Evolutionary conservation across 139 green algal genomes (phyloP).

Genomic region (Trebouxia sp.): DNA sequence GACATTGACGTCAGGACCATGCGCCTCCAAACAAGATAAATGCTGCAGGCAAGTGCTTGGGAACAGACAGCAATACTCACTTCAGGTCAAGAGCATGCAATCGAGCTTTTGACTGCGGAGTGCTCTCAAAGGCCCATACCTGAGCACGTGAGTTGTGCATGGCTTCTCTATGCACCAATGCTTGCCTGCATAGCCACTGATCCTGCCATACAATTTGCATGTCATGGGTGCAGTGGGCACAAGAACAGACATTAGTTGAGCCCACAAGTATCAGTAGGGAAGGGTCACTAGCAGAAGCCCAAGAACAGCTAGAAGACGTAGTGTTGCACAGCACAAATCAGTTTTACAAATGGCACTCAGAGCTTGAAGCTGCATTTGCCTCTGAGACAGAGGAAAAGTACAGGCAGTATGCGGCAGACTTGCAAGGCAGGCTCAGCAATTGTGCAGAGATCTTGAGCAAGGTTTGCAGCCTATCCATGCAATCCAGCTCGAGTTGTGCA

Average conservation of each 20-base stretch:
- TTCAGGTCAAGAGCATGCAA: slow-evolving; percentile 51
- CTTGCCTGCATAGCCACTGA: not conserved
- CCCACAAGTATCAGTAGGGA: not conserved
- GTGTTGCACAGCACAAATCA: slow-evolving; percentile 77
- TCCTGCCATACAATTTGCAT: not conserved
- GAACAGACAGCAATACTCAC: slow-evolving; percentile 67
- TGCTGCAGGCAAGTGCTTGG: slow-evolving; percentile 61
- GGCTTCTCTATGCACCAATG: not conserved
- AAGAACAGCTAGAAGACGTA: slow-evolving; percentile 53
- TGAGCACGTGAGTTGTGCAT: slow-evolving; percentile 52
- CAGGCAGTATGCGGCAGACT: slow-evolving; percentile 59
- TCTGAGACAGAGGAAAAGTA: slow-evolving; percentile 89
- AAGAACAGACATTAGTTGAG: not conserved
- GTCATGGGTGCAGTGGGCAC: not conserved
- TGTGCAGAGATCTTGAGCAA: slow-evolving; percentile 68
- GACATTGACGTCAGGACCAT: not conserved
- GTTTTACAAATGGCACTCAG: slow-evolving; percentile 85
- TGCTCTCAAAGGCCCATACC: slow-evolving; percentile 63
- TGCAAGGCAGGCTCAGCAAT: slow-evolving; percentile 64
- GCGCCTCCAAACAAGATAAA: not conserved
- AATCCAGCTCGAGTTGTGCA: not conserved
- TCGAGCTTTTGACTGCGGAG: slow-evolving; percentile 59
- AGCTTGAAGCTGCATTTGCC: slow-evolving; percentile 80
- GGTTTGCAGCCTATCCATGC: slow-evolving; percentile 32
- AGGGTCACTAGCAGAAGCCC: not conserved